These are phyloP conservation scores for Botrytis byssoidea DNA, from an alignment of 2,329 filamentous ascomycete genomes.

Conservation along the genomic window DNA sequence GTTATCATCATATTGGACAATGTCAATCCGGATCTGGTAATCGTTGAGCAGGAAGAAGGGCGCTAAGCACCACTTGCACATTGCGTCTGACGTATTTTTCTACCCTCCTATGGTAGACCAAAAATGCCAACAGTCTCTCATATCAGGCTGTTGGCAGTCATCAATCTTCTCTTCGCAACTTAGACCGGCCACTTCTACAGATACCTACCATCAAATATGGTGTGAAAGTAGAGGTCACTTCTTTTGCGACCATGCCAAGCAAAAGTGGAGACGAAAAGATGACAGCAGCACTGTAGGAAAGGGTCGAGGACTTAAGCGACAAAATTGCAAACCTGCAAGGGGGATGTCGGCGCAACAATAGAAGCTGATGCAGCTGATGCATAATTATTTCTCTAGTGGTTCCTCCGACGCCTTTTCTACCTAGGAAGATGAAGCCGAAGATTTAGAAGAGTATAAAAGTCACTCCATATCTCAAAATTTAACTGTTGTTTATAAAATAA, in stretches of 20 bases:
- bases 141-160: neutral
- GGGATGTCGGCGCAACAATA: neutral
- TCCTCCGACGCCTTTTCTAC: neutral
- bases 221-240: neutral
- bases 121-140: neutral
- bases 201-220: neutral
- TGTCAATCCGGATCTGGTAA: constrained; percentile 43
- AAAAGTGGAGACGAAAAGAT: neutral
- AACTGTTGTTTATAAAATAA: neutral
- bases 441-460: neutral
- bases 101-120: neutral
- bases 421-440: neutral
- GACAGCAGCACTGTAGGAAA: neutral
- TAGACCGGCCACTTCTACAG: neutral
- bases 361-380: neutral
- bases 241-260: neutral
- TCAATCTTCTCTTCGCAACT: constrained; percentile 60
- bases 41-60: neutral
- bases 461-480: neutral
- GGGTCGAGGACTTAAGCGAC: neutral
- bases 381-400: neutral
- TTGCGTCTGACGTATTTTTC: neutral
- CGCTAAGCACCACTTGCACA: neutral
- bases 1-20: constrained; percentile 56
- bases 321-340: neutral